Evolutionary conservation across 768 basidiomycete genomes (phyloP).

Genomic region (Mycena olivaceomarginata): DNA sequence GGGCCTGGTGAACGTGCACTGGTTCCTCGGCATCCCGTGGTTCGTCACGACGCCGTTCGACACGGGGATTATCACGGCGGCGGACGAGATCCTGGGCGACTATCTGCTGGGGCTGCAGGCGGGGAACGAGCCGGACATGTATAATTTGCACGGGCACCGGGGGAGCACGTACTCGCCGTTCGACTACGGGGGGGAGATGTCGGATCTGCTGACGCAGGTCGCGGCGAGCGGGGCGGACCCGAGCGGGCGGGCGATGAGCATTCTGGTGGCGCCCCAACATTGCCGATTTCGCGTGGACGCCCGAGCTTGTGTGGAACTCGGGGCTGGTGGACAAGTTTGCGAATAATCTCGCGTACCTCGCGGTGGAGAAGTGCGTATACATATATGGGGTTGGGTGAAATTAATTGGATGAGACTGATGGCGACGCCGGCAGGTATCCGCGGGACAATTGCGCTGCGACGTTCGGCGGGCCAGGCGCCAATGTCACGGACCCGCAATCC

Average conservation of each 20-base stretch:
- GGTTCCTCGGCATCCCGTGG: constrained; percentile 62
- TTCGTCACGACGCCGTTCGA: constrained; percentile 30
- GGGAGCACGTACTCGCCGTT: not conserved
- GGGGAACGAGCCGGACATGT: constrained; percentile 1
- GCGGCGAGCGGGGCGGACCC: not conserved
- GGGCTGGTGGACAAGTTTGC: constrained; percentile 54
- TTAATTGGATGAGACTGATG: too few relatives aligned
- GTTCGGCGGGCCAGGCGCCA: constrained; percentile 45
- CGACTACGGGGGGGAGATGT: constrained; percentile 13
- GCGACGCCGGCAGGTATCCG: constrained; percentile 47
- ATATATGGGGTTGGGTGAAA: too few relatives aligned
- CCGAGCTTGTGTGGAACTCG: constrained; percentile 55
- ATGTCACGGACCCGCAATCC: too few relatives aligned
- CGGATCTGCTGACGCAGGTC: constrained; percentile 2
- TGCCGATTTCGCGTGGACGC: constrained; percentile 58
- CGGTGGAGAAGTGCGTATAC: constrained; percentile 58
- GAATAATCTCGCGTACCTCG: constrained; percentile 58
- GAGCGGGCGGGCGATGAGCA: constrained; percentile 28
- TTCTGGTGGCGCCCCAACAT: constrained; percentile 68
- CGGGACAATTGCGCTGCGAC: constrained; percentile 57
- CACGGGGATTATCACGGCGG: not conserved
- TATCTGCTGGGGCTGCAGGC: constrained; percentile 11
- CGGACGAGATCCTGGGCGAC: constrained; percentile 30
- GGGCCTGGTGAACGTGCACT: constrained; percentile 63
- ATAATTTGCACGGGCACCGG: not conserved